Evolutionary conservation across 2,329 filamentous ascomycete species (phyloP), one percentile per base, ranked within the genome.

Genomic region (Hypoxylon sp.): DNA sequence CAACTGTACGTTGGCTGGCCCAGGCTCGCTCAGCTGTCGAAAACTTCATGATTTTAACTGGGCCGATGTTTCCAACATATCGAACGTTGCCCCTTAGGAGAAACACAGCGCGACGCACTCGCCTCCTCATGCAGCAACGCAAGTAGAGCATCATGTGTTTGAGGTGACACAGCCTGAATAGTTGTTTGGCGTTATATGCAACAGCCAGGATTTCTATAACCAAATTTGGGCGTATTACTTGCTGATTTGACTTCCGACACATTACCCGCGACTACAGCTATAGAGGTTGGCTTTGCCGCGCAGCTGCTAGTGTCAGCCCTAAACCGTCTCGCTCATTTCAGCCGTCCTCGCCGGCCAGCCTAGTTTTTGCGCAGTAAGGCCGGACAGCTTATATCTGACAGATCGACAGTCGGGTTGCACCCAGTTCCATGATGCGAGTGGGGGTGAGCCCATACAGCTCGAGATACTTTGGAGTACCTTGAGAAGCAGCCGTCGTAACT

Each of bases 241-340:
- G 51, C 33, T 61, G 32, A 38, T 54, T n/a, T 7, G 46, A 45
- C 18, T 20, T 61, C 50, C 36, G 53, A 50, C 48, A 48, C 18
- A 24, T 52, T 44, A 59, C 49, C 52, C 42, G 52, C 14, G 28
- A 50, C 7, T 11, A 36, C 18, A 42, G 3, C 18, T 38, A 45
- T 6, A 36, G 44, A 57, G 8, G 11, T 48, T 53, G 48, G 30
- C 59, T 64, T 40, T 49, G 42, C 38, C 40, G 49, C 53, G 60
- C 59, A 52, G 51, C 61, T 61, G 59, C 59, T 57, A 55, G 61
- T 61, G 69, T 69, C 69, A 70, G 69, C 69, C 69, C 69, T 70
- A 70, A 67, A 61, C 52, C 46, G 46, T 69, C 65, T 68, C 48
- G 56, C 59, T 48, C 36, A 55, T 30, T 56, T 64, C 61, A 69